Conservation (phyloP, 1,139 yeast species). For the Geotrichum carabidarum region DNA sequence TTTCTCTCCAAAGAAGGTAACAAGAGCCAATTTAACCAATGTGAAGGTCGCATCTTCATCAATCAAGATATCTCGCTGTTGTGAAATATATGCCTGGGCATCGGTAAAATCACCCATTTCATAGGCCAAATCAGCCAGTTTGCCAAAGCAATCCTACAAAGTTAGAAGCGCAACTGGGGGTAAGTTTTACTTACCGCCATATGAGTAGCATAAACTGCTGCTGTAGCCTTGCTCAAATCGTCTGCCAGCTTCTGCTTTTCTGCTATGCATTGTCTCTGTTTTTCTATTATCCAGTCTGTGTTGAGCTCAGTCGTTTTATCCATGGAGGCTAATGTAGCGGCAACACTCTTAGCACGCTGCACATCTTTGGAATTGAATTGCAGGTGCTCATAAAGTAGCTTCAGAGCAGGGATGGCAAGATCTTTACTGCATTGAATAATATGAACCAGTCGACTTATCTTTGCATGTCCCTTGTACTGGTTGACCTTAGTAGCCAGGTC, state of each 20-base stretch:
- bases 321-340: neutral
- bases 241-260: neutral
- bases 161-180: neutral
- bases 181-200: slow-evolving; percentile 7
- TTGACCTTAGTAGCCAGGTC: slow-evolving; percentile 5
- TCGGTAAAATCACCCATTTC: slow-evolving; percentile 13
- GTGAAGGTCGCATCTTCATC: neutral
- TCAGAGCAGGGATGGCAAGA: slow-evolving; percentile 1
- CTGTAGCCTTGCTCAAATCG: slow-evolving; percentile 3
- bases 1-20: slow-evolving; percentile 5
- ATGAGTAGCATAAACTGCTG: slow-evolving; percentile 3
- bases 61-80: slow-evolving; percentile 9
- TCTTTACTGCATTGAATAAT: slow-evolving; percentile 5
- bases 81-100: slow-evolving; percentile 10
- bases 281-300: slow-evolving; percentile 7
- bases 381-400: slow-evolving; percentile 1
- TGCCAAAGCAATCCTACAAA: neutral
- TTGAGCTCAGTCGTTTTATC: neutral
- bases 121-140: slow-evolving; percentile 12
- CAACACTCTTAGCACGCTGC: slow-evolving; percentile 2
- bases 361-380: neutral
- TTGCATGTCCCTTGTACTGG: slow-evolving; percentile 16
- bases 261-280: neutral
- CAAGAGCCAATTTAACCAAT: slow-evolving; percentile 1
- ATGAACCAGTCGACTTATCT: slow-evolving; percentile 13